Evolutionary conservation across 1,284 basidiomycete species (phyloP), one percentile per base, ranked within the genome.

Genomic region (Cutaneotrichosporon daszewskae): DNA sequence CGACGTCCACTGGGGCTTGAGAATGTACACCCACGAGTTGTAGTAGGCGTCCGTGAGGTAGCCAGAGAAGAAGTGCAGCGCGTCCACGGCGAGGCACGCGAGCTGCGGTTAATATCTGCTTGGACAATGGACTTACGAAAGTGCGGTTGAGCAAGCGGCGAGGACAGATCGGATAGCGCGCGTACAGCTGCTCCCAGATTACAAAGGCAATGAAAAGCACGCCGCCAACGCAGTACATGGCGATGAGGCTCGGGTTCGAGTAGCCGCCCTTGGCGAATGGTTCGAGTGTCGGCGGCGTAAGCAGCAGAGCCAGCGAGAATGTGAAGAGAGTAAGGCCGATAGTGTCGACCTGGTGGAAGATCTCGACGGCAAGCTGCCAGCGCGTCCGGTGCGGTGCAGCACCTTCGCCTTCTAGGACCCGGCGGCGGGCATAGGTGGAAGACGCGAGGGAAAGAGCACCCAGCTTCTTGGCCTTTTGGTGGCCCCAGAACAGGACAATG

Each of bases 311-410:
- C 24, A 82, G 68, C 0, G 78, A 78, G 12, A 77, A 68, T 3
- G 78, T 82, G 29, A 87, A 75, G 27, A 87, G 75, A 23, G 80
- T 27, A n/a, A 87, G 76, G 4, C 85, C 85, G 18, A 82, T 57
- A 32, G 82, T 50, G 49, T 71, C 69, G 53, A 67, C 59, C 17
- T 65, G 60, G 24, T 57, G 47, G 32, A 52, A 47, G 10, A 54
- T 49, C 10, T 62, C 57, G 33, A 56, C 37, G 13, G 52, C 33
- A 10, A 44, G 47, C 32, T 57, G 33, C 32, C 52, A 41, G 7
- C 3, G 26, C 0, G 43, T 16, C 20, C 54, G 42, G 14, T 39
- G 34, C 3, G 42, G 37, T 7, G 20, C 35, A 5, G 47, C 35
- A 14, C 37, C 24, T 10, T 25, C 34, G 19, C 49, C 40, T 33